Evolutionary conservation across 2,329 filamentous ascomycete species (phyloP).

Genomic region (Teratosphaeriaceae sp.): DNA sequence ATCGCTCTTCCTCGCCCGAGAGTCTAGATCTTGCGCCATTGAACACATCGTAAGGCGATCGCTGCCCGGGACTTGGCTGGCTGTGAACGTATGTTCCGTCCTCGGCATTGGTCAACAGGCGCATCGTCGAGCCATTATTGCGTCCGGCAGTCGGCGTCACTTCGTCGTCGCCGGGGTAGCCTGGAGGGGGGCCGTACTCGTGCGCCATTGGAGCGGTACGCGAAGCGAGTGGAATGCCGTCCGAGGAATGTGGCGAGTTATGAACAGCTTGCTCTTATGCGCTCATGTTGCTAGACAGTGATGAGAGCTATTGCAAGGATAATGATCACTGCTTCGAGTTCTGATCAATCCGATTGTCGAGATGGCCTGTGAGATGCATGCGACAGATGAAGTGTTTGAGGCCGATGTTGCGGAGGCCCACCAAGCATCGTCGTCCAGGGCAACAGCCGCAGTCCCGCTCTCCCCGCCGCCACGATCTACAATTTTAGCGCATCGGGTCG

Average conservation of each 20-base stretch:
- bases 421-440: background rate
- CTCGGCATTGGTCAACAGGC: slow-evolving; percentile 42
- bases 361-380: too few species aligned
- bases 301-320: too few species aligned
- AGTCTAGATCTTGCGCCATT: slow-evolving; percentile 22
- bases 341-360: too few species aligned
- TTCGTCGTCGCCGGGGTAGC: slow-evolving; percentile 34
- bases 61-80: slow-evolving; percentile 15
- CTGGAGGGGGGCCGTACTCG: slow-evolving; percentile 33
- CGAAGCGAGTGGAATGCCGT: slow-evolving; percentile 22
- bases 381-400: too few species aligned
- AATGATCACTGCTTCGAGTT: too few species aligned
- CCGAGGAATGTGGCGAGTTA: background rate
- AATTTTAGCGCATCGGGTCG: too few species aligned
- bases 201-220: slow-evolving; percentile 16
- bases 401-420: background rate
- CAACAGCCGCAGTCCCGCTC: background rate
- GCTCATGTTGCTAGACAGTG: background rate
- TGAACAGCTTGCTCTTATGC: background rate
- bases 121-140: slow-evolving; percentile 43
- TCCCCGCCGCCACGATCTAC: too few species aligned
- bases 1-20: slow-evolving; percentile 9
- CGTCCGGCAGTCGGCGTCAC: slow-evolving; percentile 26
- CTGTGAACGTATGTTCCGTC: slow-evolving; percentile 31
- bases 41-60: slow-evolving; percentile 35